Evolutionary conservation across 345 rosid genomes (phyloP).

Genomic region (Citrus unshiu): DNA sequence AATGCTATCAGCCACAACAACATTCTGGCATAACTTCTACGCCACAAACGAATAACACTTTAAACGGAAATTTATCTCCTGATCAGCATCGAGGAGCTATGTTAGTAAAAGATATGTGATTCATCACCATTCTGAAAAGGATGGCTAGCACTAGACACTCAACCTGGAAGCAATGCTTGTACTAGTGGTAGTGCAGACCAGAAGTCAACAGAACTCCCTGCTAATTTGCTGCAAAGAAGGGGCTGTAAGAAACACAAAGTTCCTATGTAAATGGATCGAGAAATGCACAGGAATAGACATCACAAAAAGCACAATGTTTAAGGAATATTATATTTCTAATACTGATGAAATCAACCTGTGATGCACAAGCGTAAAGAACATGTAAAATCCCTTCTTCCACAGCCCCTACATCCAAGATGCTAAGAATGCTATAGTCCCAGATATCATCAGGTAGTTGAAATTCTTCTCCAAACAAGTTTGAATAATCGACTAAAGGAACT

Average conservation of each 20-base stretch:
- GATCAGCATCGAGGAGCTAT: neutral
- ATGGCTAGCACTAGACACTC: constrained; percentile 9
- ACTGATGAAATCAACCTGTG: constrained; percentile 59
- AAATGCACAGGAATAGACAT: constrained; percentile 18
- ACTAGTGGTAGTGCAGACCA: constrained; percentile 78
- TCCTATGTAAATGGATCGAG: constrained; percentile 14
- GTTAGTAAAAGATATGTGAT: neutral
- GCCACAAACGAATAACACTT: neutral
- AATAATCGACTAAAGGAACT: constrained; percentile 47
- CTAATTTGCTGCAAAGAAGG: constrained; percentile 57
- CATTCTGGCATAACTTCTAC: neutral
- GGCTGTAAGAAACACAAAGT: constrained; percentile 43
- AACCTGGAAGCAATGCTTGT: constrained; percentile 82
- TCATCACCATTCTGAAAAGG: constrained; percentile 7
- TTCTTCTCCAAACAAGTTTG: constrained; percentile 72
- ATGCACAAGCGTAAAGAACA: constrained; percentile 82
- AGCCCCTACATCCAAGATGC: constrained; percentile 59
- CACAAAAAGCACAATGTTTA: constrained; percentile 5
- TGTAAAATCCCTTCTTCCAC: constrained; percentile 87
- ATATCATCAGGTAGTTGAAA: constrained; percentile 47
- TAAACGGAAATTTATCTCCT: neutral
- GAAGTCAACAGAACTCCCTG: constrained; percentile 50
- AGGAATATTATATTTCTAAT: constrained; percentile 13
- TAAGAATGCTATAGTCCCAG: constrained; percentile 50
- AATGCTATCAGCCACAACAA: neutral